These are phyloP conservation scores for Phytophthora litchii DNA, from an alignment of 352 stramenopile genomes.

Conservation along the genomic window DNA sequence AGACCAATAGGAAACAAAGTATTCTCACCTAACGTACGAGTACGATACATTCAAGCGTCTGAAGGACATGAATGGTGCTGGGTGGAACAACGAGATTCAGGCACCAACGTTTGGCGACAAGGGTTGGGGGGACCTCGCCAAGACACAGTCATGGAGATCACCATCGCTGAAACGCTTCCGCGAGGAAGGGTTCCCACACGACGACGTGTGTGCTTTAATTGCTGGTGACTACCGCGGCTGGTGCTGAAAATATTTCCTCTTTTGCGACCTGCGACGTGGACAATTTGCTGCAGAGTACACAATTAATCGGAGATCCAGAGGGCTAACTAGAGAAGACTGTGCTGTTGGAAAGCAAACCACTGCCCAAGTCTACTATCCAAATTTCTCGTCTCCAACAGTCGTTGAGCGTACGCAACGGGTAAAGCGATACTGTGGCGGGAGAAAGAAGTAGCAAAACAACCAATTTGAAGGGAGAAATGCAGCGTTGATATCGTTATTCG, in stretches of 20 bases:
- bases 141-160: not conserved
- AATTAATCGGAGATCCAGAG: too few relatives aligned
- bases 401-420: not conserved
- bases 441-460: not conserved
- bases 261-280: not conserved
- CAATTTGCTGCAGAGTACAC: too few relatives aligned
- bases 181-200: not conserved
- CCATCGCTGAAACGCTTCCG: not conserved
- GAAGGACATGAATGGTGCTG: not conserved
- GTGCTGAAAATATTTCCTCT: not conserved
- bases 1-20: too few relatives aligned
- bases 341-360: not conserved
- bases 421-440: constrained; percentile 2
- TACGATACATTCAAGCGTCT: not conserved
- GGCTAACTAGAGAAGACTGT: too few relatives aligned
- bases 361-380: not conserved
- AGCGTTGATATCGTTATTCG: constrained; percentile 3
- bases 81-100: not conserved
- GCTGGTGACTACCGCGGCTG: constrained; percentile 9
- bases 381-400: not conserved
- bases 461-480: not conserved
- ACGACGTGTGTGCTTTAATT: not conserved
- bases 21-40: not conserved
- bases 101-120: not conserved
- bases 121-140: not conserved